Base-by-base conservation (phyloP, 2,329 filamentous ascomycete species). In the Epichloe brachyelytri region DNA sequence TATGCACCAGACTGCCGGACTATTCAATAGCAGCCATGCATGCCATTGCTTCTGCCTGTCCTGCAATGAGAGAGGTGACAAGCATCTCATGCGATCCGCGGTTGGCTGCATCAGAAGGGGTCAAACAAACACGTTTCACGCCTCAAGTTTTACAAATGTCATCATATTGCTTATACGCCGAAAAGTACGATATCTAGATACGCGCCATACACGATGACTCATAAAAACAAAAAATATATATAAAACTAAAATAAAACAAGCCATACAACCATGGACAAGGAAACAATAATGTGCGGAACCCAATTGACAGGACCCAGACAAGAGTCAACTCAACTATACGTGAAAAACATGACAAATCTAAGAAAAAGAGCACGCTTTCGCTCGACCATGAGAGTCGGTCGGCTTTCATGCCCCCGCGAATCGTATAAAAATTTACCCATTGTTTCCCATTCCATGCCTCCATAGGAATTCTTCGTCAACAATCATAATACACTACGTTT, bases 391-490 rank as follows among this genome's bases (percentile, higher is more conserved):
- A 46, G 1, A 51, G 15, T 36, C 8, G 15, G 36, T 43, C 26
- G 26, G 19, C 51, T 26, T 19, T 30, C 40, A 49, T 46, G 37
- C 46, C 37, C 46, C 3, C 14, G 10, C 8, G 30, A 34, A 46
- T 54, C 51, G 46, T 46, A 20, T 17, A 14, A 41, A 53, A 52
- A 52, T 20, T 17, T 38, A 5, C 37, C 47, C 8, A 37, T 19
- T 30, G 50, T 54, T 53, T 54, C 53, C 46, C 49, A 49, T 58
- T 55, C 54, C 61, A 55, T 63, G 53, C 54, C 56, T 52, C 63
- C 56, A 54, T 65, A 51, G 52, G 58, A 55, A 56, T 61, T 61
- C 40, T 11, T 66, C 60, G 56, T 64, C 57, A 58, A 54, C 56
- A 44, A 52, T 66, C 62, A 57, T 65, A 51, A 62, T 58, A 61